Conservation (phyloP, 2,329 filamentous ascomycete genomes). For the Fusarium tjaetaba region DNA sequence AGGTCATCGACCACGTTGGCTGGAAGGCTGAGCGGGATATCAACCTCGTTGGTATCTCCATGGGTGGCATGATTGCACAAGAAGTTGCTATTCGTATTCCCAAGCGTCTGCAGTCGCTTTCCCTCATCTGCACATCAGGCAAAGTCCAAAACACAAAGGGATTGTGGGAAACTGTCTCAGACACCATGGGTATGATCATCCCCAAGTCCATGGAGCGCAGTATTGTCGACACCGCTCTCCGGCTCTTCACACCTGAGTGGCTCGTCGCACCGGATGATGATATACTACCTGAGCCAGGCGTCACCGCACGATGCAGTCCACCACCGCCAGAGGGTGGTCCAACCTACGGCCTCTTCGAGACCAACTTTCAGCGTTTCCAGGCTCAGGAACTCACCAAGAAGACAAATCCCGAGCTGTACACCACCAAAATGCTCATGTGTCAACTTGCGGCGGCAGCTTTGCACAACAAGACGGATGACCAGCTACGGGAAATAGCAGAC, state of each 20-base stretch:
- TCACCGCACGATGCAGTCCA: conserved; percentile 54
- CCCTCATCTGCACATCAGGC: conserved; percentile 70
- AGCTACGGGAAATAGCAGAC: conserved; percentile 65
- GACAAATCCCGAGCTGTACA: conserved; percentile 67
- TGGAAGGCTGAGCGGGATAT: conserved; percentile 66
- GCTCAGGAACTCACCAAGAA: conserved; percentile 82
- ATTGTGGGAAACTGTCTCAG: conserved; percentile 72
- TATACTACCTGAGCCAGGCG: conserved; percentile 56
- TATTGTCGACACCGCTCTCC: conserved; percentile 70
- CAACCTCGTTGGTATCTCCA: conserved; percentile 81
- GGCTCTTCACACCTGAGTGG: conserved; percentile 74
- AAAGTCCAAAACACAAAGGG: conserved; percentile 68
- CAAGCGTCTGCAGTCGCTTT: conserved; percentile 63
- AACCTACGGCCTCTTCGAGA: conserved; percentile 68
- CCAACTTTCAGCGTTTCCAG: conserved; percentile 83
- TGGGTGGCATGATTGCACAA: conserved; percentile 94
- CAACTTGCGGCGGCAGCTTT: conserved; percentile 83
- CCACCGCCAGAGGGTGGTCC: conserved; percentile 42
- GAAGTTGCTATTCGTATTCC: conserved; percentile 72
- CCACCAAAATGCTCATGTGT: conserved; percentile 73
- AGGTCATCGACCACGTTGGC: conserved; percentile 74
- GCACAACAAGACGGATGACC: conserved; percentile 77
- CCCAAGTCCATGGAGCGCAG: conserved; percentile 76
- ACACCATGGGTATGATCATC: conserved; percentile 66
- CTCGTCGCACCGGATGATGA: conserved; percentile 69